Evolutionary conservation across 129 eudicot genomes (phyloP).

Genomic region (Rutidosis leptorrhynchoides): DNA sequence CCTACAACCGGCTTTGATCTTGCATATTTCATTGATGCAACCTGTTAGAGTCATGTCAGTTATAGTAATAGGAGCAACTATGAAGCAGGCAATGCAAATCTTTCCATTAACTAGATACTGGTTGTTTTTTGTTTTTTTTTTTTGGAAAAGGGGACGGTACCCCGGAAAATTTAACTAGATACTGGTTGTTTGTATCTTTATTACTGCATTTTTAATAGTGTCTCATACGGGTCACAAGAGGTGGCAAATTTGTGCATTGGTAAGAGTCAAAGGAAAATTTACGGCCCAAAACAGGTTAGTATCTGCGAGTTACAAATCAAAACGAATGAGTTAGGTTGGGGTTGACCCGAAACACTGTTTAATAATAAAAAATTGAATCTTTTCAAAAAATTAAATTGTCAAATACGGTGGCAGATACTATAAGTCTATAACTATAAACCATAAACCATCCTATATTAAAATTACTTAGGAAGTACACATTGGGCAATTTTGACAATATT

Average conservation of each 20-base stretch:
- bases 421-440: no score
- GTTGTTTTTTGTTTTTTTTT: no score
- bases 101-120: not conserved
- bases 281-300: not conserved
- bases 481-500: no score
- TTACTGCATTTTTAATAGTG: not conserved
- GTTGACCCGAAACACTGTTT: no score
- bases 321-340: not conserved
- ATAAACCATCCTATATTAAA: no score
- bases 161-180: no score
- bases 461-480: no score
- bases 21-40: constrained; percentile 66
- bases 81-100: no score
- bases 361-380: no score
- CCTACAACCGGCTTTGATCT: constrained; percentile 80
- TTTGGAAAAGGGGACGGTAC: no score
- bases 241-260: not conserved
- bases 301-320: not conserved
- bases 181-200: not conserved
- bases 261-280: not conserved
- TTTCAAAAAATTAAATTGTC: no score
- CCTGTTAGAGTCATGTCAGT: not conserved
- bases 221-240: not conserved
- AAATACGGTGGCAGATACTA: no score
- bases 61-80: not conserved